Percentiles rank a stretch among this genome's conserved stretches.
Conservation (phyloP, 2,329 filamentous ascomycete species). For the Xylariaceae sp. region DNA sequence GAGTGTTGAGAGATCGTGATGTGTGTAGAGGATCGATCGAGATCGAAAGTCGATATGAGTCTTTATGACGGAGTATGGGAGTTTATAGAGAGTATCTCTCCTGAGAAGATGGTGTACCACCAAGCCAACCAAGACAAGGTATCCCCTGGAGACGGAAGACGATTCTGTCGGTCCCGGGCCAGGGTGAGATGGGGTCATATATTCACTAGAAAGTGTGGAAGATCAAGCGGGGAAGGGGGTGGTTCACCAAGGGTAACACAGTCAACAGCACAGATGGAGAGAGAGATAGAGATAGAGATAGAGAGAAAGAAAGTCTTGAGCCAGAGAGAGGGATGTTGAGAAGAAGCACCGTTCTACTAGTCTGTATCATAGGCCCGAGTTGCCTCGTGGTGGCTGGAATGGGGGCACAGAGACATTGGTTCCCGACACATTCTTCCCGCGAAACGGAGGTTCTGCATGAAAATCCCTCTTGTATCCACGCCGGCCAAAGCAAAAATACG, state of each 20-base stretch:
- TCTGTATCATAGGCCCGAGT: neutral
- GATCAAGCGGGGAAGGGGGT: conserved; percentile 9
- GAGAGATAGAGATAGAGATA: conserved; percentile 24
- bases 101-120: neutral
- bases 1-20: neutral
- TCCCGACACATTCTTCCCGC: neutral
- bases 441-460: too few species aligned
- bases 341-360: neutral
- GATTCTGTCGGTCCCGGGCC: conserved; percentile 15
- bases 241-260: conserved; percentile 18
- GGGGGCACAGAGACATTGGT: neutral
- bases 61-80: conserved; percentile 18
- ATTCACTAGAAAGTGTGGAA: conserved; percentile 15
- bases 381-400: neutral
- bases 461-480: too few species aligned
- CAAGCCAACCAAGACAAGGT: neutral
- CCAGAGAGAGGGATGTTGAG: too few species aligned
- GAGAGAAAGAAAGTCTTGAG: too few species aligned
- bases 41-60: conserved; percentile 14
- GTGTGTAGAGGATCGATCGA: conserved; percentile 12
- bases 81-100: conserved; percentile 23
- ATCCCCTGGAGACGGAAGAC: too few species aligned
- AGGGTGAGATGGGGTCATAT: conserved; percentile 15
- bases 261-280: conserved; percentile 5
- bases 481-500: too few species aligned